Conservation (phyloP, 257 asterid genomes). For the Fraxinus anomala region DNA sequence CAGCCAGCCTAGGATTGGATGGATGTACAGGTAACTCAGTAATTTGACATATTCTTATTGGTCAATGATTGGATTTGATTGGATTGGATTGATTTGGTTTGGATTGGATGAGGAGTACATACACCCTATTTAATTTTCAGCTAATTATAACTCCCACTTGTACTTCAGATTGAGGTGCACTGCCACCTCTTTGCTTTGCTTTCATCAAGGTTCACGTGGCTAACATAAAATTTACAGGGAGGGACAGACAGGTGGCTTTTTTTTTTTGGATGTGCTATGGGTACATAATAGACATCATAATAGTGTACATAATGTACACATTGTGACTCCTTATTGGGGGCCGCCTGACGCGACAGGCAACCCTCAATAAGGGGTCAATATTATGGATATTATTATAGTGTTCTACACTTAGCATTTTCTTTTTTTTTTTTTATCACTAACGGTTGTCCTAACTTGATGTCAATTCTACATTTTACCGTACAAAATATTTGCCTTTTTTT, state of each 20-base stretch:
- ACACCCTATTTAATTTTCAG: slow-evolving; percentile 34
- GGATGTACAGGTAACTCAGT: slow-evolving; percentile 20
- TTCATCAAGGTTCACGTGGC: slow-evolving; percentile 29
- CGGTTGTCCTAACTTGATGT: neutral
- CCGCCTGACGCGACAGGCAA: too few relatives aligned
- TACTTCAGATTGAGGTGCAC: neutral
- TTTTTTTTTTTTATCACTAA: neutral
- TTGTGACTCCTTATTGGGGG: too few relatives aligned
- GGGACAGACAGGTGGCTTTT: slow-evolving; percentile 6
- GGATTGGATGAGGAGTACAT: slow-evolving; percentile 18
- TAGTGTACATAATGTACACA: too few relatives aligned
- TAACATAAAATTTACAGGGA: slow-evolving; percentile 10
- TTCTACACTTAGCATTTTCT: too few relatives aligned
- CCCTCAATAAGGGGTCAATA: too few relatives aligned
- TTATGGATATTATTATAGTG: too few relatives aligned
- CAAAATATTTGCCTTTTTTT: neutral
- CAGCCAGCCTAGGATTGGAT: slow-evolving; percentile 43
- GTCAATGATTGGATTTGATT: slow-evolving; percentile 22
- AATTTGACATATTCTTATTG: slow-evolving; percentile 33
- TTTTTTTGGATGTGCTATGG: too few relatives aligned
- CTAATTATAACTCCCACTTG: slow-evolving; percentile 16
- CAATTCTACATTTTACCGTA: neutral
- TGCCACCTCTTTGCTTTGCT: slow-evolving; percentile 10
- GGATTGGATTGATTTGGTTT: too few relatives aligned
- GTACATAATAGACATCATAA: too few relatives aligned